Conservation (phyloP, 345 rosid species). For the Corymbia maculata region DNA sequence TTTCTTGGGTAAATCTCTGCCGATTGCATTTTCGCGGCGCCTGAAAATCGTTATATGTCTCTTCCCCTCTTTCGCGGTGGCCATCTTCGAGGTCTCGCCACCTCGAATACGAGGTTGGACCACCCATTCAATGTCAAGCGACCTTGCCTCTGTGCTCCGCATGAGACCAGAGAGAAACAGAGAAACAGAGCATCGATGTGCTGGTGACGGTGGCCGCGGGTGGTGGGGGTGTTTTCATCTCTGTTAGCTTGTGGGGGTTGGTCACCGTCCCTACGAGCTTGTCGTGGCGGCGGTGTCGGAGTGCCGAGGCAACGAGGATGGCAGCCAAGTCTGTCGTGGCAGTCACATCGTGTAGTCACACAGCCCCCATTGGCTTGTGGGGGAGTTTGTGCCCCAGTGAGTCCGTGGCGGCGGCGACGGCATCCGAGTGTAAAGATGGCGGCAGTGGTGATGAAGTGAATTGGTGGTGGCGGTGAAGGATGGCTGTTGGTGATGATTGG, state of each 20-base stretch:
- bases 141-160: neutral
- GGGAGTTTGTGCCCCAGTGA: neutral
- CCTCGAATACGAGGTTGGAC: neutral
- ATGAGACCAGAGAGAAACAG: neutral
- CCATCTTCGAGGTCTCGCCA: neutral
- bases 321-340: neutral
- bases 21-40: neutral
- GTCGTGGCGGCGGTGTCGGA: neutral
- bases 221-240: neutral
- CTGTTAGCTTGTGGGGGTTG: neutral
- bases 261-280: neutral
- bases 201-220: neutral
- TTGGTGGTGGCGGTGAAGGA: neutral
- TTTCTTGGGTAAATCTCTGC: neutral
- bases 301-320: neutral
- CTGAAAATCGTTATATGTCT: neutral
- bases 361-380: neutral
- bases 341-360: neutral
- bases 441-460: accelerated
- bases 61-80: neutral
- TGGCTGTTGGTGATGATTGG: accelerated
- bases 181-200: neutral
- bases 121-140: neutral
- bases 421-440: too few relatives aligned
- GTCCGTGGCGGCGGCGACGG: accelerated